Percentiles rank a stretch among this genome's conserved stretches.
phyloP scores from a whole-genome alignment of 1,284 basidiomycete genomes.

The Apiotrichum mycotoxinovorans region DNA sequence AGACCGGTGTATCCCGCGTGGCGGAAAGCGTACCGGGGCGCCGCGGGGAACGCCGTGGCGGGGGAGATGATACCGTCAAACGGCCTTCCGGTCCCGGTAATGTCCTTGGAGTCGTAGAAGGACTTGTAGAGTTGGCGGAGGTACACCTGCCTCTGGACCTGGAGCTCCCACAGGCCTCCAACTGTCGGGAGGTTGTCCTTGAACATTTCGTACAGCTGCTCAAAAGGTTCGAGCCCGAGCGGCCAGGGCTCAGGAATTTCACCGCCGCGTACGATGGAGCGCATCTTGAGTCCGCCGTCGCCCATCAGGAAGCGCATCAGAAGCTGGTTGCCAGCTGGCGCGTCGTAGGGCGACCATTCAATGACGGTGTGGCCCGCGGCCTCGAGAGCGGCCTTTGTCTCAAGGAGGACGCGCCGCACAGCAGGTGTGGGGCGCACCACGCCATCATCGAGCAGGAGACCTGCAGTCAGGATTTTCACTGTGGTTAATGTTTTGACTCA shows the following conservation, averaged over 20 bases:
- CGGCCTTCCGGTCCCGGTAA: conserved; percentile 14
- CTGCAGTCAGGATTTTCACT: conserved; percentile 49
- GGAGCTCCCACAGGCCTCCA: conserved; percentile 14
- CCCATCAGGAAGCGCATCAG: conserved; percentile 8
- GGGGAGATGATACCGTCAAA: conserved; percentile 21
- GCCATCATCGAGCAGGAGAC: conserved; percentile 56
- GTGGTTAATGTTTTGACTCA: not conserved
- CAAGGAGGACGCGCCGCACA: conserved; percentile 61
- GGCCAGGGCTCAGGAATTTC: conserved; percentile 22
- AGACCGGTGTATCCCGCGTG: conserved; percentile 15
- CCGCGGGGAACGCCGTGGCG: conserved; percentile 8
- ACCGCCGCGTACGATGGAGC: not conserved
- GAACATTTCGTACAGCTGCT: conserved; percentile 1
- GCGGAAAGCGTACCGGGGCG: conserved; percentile 10
- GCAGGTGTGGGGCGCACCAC: conserved; percentile 63
- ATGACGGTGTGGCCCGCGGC: conserved; percentile 60
- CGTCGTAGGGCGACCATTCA: conserved; percentile 35
- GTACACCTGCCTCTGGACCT: conserved; percentile 12
- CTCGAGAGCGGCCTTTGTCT: conserved; percentile 57
- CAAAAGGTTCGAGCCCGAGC: conserved; percentile 6
- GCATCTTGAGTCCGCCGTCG: conserved; percentile 15
- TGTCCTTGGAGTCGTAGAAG: conserved; percentile 8
- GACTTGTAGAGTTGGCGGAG: conserved; percentile 10
- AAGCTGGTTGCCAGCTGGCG: not conserved
- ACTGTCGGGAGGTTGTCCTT: conserved; percentile 13